Evolutionary conservation across 108 stramenopile species (phyloP).

Genomic region (Skeletonema marinoi): DNA sequence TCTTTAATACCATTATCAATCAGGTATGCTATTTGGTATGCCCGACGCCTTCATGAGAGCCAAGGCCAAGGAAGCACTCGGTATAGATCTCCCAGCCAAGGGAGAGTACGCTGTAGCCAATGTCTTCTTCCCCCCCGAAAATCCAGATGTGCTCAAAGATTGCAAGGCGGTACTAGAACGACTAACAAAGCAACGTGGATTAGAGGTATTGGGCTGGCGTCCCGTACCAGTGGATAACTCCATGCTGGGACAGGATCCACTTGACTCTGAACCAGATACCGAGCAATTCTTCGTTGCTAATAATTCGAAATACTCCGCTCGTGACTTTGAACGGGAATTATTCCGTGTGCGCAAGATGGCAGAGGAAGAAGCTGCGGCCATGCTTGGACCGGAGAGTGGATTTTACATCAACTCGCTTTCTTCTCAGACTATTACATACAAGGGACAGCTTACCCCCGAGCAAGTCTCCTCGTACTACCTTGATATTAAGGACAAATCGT

Average conservation of each 20-base stretch:
- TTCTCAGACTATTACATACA: constrained; percentile 91
- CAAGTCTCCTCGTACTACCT: constrained; percentile 92
- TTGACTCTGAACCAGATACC: constrained; percentile 90
- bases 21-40: constrained; percentile 91
- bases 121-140: constrained; percentile 92
- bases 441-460: constrained; percentile 95
- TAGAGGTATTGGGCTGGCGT: constrained; percentile 87
- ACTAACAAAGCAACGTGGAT: constrained; percentile 72
- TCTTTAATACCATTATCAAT: not conserved
- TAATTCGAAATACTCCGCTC: constrained; percentile 54
- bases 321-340: constrained; percentile 92
- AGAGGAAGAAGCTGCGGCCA: constrained; percentile 78
- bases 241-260: constrained; percentile 89
- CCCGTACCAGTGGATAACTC: constrained; percentile 89
- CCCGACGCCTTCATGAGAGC: constrained; percentile 94
- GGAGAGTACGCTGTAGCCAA: constrained; percentile 95
- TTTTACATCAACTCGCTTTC: constrained; percentile 92
- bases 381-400: constrained; percentile 82
- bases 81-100: constrained; percentile 74
- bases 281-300: constrained; percentile 84
- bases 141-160: constrained; percentile 70
- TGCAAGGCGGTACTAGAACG: constrained; percentile 88
- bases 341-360: constrained; percentile 87
- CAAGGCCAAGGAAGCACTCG: constrained; percentile 78
- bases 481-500: constrained; percentile 87